Evolutionary conservation across 768 basidiomycete species (phyloP).

Genomic region (Pisolithus tinctorius): DNA sequence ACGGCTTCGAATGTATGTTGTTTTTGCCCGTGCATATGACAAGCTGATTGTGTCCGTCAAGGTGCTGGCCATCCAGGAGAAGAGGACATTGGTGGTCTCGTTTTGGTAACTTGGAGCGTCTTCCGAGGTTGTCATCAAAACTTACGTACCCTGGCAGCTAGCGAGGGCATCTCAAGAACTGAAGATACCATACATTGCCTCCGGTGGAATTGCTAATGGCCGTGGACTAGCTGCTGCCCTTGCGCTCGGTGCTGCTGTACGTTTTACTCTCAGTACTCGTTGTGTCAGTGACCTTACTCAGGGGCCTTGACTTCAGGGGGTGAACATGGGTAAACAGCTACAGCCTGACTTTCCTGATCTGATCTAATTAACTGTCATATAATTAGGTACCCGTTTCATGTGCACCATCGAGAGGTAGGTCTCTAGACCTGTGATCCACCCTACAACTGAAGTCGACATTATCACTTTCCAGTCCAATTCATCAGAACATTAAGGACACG

Average conservation of each 20-base stretch:
- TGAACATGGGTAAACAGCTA: slow-evolving; percentile 61
- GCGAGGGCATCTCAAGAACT: slow-evolving; percentile 83
- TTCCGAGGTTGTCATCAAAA: not conserved
- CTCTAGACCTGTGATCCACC: not conserved
- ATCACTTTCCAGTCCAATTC: slow-evolving; percentile 58
- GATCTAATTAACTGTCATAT: not conserved
- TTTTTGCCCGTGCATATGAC: not conserved
- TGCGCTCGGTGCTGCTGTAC: slow-evolving; percentile 71
- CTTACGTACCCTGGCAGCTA: slow-evolving; percentile 40
- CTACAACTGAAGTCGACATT: not conserved
- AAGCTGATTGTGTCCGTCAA: slow-evolving; percentile 23
- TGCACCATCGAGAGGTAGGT: slow-evolving; percentile 75
- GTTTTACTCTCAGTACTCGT: slow-evolving; percentile 21
- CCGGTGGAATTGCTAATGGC: slow-evolving; percentile 85
- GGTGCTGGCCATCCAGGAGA: slow-evolving; percentile 94
- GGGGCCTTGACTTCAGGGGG: slow-evolving; percentile 43
- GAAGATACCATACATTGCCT: slow-evolving; percentile 81
- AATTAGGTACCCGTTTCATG: slow-evolving; percentile 79
- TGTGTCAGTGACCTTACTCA: not conserved
- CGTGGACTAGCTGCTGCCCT: slow-evolving; percentile 79
- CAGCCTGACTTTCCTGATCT: not conserved
- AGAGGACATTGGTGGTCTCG: slow-evolving; percentile 84
- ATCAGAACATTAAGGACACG: slow-evolving; percentile 84
- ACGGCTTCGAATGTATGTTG: slow-evolving; percentile 79
- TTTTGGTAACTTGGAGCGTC: slow-evolving; percentile 46